Evolutionary conservation across 2,329 filamentous ascomycete genomes (phyloP), one percentile per base, ranked within the genome.

Genomic region (Pseudopyricularia cyperi): DNA sequence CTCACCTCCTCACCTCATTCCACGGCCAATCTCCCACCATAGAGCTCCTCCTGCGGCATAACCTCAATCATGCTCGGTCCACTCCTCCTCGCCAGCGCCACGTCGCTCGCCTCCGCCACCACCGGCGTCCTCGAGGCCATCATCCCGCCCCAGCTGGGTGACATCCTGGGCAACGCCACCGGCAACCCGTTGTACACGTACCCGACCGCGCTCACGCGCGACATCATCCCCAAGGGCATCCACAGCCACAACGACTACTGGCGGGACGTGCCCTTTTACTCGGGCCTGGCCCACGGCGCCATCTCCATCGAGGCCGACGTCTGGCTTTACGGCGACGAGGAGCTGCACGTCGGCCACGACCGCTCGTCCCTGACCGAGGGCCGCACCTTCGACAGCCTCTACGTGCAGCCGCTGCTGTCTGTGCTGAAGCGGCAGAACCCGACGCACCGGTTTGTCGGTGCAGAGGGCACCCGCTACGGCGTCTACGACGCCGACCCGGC

Each of bases 181-280:
- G 58, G 63, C 49, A 63, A 70, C 55, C 67, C 64, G 4, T 59
- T 75, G n/a, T 62, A 65, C 4, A 68, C 66, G 61, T 74, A 74
- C 52, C 71, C 75, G 1, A 71, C 74, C 1, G 70, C 75, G 53
- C 75, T 79, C 57, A 74, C 75, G 7, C 68, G 71, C 17, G 72
- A 75, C 50, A 67, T 79, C 17, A 60, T 68, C 2, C 78, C 80
- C 1, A 72, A 82, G 30, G 67, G 70, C 2, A 83, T 80, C 55
- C 81, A 85, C 61, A 82, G 77, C 1, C 82, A 87, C 61, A 86
- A 87, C 58, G 83, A 87, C 62, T 87, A 87, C 63, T 83, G 79
- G 79, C 75, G 80, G 48, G 69, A 70, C 17, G 69, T 76, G 0
- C 82, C 83, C 0, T 69, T 88, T 3, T 82, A 77, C 58, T 78